Evolutionary conservation across 2,329 filamentous ascomycete species (phyloP), one percentile per base, ranked within the genome.

Genomic region (Paracoccidioides brasiliensis): DNA sequence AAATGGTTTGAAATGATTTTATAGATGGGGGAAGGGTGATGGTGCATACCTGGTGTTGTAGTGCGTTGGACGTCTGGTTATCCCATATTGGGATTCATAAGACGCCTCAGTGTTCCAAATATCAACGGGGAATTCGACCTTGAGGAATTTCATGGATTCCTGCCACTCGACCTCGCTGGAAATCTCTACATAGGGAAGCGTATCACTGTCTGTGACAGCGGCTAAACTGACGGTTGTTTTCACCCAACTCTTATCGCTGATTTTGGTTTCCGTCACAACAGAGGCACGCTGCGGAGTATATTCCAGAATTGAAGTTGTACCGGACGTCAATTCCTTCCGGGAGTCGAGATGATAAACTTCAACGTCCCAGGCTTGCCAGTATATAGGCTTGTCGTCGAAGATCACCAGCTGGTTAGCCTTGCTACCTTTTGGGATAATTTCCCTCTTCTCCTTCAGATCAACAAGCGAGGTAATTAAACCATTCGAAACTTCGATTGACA

Each of bases 351-450:
- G 93, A 74, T 85, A 98, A 33, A 97, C 90, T 71, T 98, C 93
- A 5, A 97, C 91, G 69, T 98, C 91, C 90, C 91, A 95, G 2
- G 90, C 90, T 72, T 96, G 88, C 90, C 90, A 97, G 75, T 94
- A 95, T 30, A 96, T 79, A 28, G 90, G 90, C 73, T 97, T 96
- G 73, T 98, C 93, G 66, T 98, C 93, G 65, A 94, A 97, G 30
- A 97, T 83, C 60, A 97, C 90, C 52, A 93, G 82, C 67, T 96
- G 90, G 62, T 95, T 95, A 30, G 86, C 90, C 68, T 90, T 90
- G 30, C 80, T 80, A 35, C 77, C 80, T 57, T 79, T 75, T 3
- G 88, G 79, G 51, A 98, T 80, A 22, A 95, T 72, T 68, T 98
- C 90, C 53, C 91, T 84, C 32, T 85, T 77, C 8, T 81, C 82